Conservation (phyloP, 2,329 filamentous ascomycete genomes). For the Colletotrichum gloeosporioides region DNA sequence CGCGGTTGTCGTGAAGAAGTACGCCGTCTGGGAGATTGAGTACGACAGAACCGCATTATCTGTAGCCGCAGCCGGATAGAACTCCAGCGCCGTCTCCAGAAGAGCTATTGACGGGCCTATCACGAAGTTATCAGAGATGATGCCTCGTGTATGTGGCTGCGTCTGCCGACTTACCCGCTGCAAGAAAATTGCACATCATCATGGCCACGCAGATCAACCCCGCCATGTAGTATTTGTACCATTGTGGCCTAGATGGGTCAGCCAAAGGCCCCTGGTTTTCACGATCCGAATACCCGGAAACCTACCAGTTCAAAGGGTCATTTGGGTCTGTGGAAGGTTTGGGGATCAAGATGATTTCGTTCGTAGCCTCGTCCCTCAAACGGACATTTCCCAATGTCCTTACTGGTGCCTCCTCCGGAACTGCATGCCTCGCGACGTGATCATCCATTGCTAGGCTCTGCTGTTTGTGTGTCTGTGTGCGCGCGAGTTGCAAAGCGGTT, state of each 20-base stretch:
- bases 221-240: conserved; percentile 56
- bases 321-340: conserved; percentile 52
- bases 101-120: conserved; percentile 55
- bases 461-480: not conserved
- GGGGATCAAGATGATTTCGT: conserved; percentile 55
- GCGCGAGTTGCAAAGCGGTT: not conserved
- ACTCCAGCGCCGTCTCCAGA: conserved; percentile 48
- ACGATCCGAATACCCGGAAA: conserved; percentile 6
- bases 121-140: not conserved
- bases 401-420: conserved; percentile 2
- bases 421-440: not conserved
- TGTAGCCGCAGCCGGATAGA: conserved; percentile 44
- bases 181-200: conserved; percentile 61
- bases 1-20: conserved; percentile 58
- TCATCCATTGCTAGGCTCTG: not conserved
- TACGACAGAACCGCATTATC: conserved; percentile 29
- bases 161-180: conserved; percentile 43
- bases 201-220: conserved; percentile 56
- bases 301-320: conserved; percentile 57
- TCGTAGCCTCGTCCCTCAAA: conserved; percentile 44
- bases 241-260: conserved; percentile 39
- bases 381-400: conserved; percentile 46
- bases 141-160: not conserved
- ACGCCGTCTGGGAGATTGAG: conserved; percentile 50
- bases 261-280: not conserved